These are phyloP conservation scores for Podaxis mareebaensis DNA, from an alignment of 768 basidiomycete genomes.

Conservation along the genomic window DNA sequence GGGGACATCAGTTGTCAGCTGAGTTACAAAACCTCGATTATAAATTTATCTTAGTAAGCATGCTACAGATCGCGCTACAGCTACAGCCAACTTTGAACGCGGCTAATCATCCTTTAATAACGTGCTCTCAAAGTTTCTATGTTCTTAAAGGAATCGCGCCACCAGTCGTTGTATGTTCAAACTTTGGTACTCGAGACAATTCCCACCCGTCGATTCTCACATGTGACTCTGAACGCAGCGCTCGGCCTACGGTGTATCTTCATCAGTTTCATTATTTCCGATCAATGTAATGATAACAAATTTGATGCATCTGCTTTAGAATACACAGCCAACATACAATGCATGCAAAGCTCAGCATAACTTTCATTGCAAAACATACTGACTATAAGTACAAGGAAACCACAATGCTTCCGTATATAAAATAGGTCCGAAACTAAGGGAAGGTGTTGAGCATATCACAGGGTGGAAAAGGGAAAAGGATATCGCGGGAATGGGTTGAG, in stretches of 20 bases:
- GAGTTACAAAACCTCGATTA: not conserved
- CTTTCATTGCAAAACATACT: conserved; percentile 6
- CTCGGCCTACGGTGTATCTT: too few species aligned
- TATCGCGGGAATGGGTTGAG: not conserved
- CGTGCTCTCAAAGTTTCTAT: too few species aligned
- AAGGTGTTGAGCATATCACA: not conserved
- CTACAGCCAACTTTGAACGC: too few species aligned
- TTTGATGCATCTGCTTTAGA: not conserved
- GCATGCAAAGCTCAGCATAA: not conserved
- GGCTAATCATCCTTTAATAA: too few species aligned
- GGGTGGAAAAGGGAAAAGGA: not conserved
- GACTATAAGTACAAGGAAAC: conserved; percentile 4
- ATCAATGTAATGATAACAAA: not conserved
- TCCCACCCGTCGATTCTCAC: too few species aligned
- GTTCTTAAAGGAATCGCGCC: too few species aligned
- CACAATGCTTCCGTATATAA: conserved; percentile 9
- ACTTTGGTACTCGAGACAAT: too few species aligned
- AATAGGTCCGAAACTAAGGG: not conserved
- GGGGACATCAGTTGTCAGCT: not conserved
- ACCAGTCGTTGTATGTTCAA: too few species aligned
- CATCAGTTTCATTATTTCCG: too few species aligned
- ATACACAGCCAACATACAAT: not conserved
- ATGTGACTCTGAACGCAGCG: too few species aligned
- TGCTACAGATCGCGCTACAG: too few species aligned
- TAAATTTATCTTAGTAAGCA: too few species aligned